Evolutionary conservation across 2,329 filamentous ascomycete species (phyloP).

Genomic region (Monosporascus sp.): DNA sequence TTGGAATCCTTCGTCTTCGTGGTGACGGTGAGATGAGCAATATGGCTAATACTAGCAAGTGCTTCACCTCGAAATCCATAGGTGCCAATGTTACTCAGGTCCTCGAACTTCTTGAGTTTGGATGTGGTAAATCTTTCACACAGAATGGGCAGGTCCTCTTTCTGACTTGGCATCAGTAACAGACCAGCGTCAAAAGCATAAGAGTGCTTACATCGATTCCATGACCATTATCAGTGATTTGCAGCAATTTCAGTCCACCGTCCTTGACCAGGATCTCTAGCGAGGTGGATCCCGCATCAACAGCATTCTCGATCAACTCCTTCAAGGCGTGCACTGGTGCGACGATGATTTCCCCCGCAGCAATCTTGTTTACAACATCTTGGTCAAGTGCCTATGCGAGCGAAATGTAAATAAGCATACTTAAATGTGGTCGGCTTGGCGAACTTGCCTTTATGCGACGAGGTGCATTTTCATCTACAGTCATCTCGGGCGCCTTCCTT

Average conservation of each 20-base stretch:
- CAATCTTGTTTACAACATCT: constrained; percentile 97
- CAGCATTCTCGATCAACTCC: constrained; percentile 92
- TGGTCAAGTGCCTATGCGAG: constrained; percentile 68
- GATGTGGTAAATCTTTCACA: constrained; percentile 97
- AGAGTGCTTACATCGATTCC: constrained; percentile 72
- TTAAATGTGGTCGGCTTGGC: neutral
- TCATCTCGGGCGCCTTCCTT: constrained; percentile 40
- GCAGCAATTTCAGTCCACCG: constrained; percentile 86
- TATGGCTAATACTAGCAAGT: constrained; percentile 95
- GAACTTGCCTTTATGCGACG: constrained; percentile 43
- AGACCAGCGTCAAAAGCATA: neutral
- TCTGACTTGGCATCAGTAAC: constrained; percentile 44
- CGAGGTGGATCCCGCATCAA: constrained; percentile 91
- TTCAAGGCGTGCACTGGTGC: constrained; percentile 94
- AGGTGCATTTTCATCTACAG: constrained; percentile 23
- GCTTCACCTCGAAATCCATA: constrained; percentile 98
- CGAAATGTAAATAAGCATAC: neutral
- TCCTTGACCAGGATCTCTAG: constrained; percentile 92
- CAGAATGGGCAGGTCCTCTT: constrained; percentile 83
- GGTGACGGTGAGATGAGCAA: constrained; percentile 90
- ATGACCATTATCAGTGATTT: constrained; percentile 95
- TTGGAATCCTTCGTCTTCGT: constrained; percentile 86
- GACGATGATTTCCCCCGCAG: constrained; percentile 96
- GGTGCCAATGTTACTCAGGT: constrained; percentile 81
- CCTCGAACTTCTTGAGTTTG: constrained; percentile 89